Conservation (phyloP, 371 early-diverging fungal genomes). For the Blakeslea trispora region DNA sequence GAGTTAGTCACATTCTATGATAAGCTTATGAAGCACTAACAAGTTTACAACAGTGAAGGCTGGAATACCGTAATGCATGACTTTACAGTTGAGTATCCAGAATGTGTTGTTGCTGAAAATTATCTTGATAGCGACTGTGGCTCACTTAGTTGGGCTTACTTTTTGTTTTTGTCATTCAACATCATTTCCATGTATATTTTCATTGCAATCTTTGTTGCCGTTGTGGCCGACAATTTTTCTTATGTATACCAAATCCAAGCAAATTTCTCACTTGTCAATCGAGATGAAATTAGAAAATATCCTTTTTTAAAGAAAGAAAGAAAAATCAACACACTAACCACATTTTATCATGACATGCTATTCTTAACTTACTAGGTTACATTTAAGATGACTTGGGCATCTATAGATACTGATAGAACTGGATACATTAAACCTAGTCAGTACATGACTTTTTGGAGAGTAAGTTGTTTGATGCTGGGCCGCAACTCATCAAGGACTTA, state of each 20-base stretch:
- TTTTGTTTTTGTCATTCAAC: conserved; percentile 68
- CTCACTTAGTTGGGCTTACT: conserved; percentile 59
- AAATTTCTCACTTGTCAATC: conserved; percentile 60
- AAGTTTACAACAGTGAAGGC: conserved; percentile 55
- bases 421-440: conserved; percentile 56
- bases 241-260: conserved; percentile 70
- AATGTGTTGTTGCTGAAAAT: conserved; percentile 59
- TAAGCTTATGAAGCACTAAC: background rate
- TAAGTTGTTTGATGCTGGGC: conserved; percentile 15
- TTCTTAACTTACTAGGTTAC: conserved; percentile 31
- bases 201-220: conserved; percentile 70
- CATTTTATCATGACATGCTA: conserved; percentile 6
- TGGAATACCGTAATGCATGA: conserved; percentile 79
- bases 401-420: conserved; percentile 54
- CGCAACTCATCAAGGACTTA: background rate
- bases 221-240: conserved; percentile 73
- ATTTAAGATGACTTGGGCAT: conserved; percentile 64
- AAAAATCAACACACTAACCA: too few relatives aligned
- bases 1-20: background rate
- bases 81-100: conserved; percentile 60
- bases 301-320: conserved; percentile 24
- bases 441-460: conserved; percentile 52
- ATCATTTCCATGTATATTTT: conserved; percentile 80
- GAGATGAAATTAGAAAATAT: conserved; percentile 68
- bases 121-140: conserved; percentile 71